Evolutionary conservation across 2,329 filamentous ascomycete genomes (phyloP), one percentile per base, ranked within the genome.

Genomic region (Xylaria sp.): DNA sequence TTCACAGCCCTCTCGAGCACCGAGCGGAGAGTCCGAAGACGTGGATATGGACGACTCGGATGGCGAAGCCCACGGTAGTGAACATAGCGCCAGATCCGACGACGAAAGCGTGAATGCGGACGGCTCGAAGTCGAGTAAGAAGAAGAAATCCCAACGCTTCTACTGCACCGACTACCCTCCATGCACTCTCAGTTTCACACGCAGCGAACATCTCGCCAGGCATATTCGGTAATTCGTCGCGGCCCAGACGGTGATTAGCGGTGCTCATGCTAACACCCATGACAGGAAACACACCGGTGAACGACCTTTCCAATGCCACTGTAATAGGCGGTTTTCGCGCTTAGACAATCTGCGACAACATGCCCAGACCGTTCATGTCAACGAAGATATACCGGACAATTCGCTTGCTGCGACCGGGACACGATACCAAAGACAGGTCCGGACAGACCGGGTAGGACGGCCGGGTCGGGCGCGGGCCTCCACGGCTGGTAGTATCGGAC

Each of bases 101-200:
- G 88, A 88, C 58, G 91, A 88, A 46, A 90, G 86, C 73, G 85
- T 90, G 25, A 86, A 87, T 66, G 89, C 86, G 12, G 90, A 91
- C 77, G 84, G 89, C 51, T 84, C 85, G n/a, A 88, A 91, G 71
- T 91, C 92, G 9, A 90, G 88, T 62, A 97, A 97, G 83, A 98
- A 98, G 87, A 98, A 97, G 83, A 97, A 97, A 81, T 94, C 94
- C 0, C 94, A 98, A 80, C 90, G 94, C 55, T 99, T 99, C 81
- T 98, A 95, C 81, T 99, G 96, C 82, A 97, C 92, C 3, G 94
- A 97, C 39, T 98, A 94, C 75, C 95, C 95, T 31, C 94, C 94
- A 3, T 99, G 96, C 81, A 94, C 91, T 76, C 81, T 99, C 67
- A 98, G 94, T 80, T 99, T 99, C 79, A 98, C 96, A 0, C 86